Conservation (phyloP, 1,284 basidiomycete genomes). For the Rhodotorula sp. region DNA sequence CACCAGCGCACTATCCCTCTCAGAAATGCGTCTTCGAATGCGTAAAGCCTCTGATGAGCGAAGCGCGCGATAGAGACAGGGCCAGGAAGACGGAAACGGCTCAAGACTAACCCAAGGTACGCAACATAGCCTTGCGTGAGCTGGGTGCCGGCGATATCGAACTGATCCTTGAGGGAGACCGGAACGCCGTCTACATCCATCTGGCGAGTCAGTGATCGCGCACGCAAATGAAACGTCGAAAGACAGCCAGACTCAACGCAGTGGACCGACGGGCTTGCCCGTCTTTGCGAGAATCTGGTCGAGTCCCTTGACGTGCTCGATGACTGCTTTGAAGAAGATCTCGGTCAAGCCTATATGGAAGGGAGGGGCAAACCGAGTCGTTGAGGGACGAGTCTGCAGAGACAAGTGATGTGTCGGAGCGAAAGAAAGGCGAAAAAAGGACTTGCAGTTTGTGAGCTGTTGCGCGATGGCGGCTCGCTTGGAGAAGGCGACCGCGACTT, state of each 20-base stretch:
- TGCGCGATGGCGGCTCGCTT: conserved; percentile 49
- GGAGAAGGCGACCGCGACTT: conserved; percentile 46
- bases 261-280: conserved; percentile 51
- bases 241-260: conserved; percentile 42
- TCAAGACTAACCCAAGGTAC: neutral
- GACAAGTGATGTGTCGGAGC: no score
- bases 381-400: no score
- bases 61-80: no score
- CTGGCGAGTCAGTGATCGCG: no score
- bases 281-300: conserved; percentile 59
- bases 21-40: conserved; percentile 12
- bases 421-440: no score
- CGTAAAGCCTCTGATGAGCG: neutral
- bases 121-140: conserved; percentile 9
- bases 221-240: neutral
- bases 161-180: conserved; percentile 59
- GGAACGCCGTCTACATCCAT: conserved; percentile 52
- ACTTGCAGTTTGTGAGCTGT: conserved; percentile 41
- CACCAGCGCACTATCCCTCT: neutral
- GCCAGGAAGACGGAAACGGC: no score
- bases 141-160: conserved; percentile 25
- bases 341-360: conserved; percentile 7
- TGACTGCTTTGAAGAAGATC: conserved; percentile 53
- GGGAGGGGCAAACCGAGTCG: no score
- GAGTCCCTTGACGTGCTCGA: conserved; percentile 59